These are phyloP conservation scores for Aciculoconidium aculeatum DNA, from an alignment of 805 yeast genomes.

Conservation along the genomic window DNA sequence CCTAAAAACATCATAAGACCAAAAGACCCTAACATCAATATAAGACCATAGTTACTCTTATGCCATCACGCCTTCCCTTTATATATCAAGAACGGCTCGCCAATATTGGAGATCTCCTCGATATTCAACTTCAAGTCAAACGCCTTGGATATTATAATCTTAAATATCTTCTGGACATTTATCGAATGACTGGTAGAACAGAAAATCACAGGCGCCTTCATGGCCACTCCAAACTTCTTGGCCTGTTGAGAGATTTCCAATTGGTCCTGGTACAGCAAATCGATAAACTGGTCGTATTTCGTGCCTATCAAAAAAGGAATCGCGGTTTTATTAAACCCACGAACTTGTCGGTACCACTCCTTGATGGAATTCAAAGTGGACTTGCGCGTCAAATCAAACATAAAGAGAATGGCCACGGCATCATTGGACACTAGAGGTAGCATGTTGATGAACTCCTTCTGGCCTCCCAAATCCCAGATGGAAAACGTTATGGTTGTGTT, in stretches of 20 bases:
- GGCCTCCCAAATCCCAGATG: slow-evolving; percentile 96
- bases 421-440: slow-evolving; percentile 87
- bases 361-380: slow-evolving; percentile 81
- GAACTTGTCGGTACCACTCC: slow-evolving; percentile 91
- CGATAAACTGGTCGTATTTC: slow-evolving; percentile 82
- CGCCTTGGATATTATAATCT: slow-evolving; percentile 82
- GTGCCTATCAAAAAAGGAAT: slow-evolving; percentile 91
- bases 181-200: slow-evolving; percentile 90
- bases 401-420: slow-evolving; percentile 84
- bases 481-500: slow-evolving; percentile 86
- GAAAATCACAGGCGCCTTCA: slow-evolving; percentile 81
- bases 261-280: slow-evolving; percentile 74
- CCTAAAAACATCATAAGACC: too few species aligned
- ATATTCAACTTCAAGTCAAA: slow-evolving; percentile 78
- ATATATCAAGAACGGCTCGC: slow-evolving; percentile 88
- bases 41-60: too few species aligned
- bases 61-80: too few species aligned
- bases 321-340: slow-evolving; percentile 86
- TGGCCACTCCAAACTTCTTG: slow-evolving; percentile 77
- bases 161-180: slow-evolving; percentile 90
- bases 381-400: slow-evolving; percentile 83
- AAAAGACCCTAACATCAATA: too few species aligned
- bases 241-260: slow-evolving; percentile 79
- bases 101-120: slow-evolving; percentile 77
- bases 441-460: slow-evolving; percentile 92